These are phyloP conservation scores for Rhododendron kiyosumense DNA, from an alignment of 148 eudicot species.

Conservation along the genomic window DNA sequence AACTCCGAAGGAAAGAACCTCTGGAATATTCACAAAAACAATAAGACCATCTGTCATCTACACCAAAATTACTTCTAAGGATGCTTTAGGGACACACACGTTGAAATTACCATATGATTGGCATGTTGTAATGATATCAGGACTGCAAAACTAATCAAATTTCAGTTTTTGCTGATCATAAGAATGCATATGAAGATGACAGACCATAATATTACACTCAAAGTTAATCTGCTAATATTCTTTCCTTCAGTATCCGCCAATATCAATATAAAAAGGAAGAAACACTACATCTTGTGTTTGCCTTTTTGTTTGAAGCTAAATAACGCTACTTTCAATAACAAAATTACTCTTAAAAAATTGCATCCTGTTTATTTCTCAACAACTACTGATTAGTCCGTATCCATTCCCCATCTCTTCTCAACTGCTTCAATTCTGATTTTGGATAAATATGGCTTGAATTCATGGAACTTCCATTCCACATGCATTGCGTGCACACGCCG, in stretches of 20 bases:
- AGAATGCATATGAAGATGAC: background rate
- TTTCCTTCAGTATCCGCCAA: background rate
- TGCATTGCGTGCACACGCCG: background rate
- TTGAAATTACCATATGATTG: background rate
- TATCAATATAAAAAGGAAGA: background rate
- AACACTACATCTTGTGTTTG: background rate
- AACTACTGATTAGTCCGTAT: background rate
- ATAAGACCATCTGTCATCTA: background rate
- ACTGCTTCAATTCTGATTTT: background rate
- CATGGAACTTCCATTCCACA: background rate
- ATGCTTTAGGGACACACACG: background rate
- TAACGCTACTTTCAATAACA: background rate
- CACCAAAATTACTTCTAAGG: background rate
- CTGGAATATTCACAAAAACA: slow-evolving; percentile 17
- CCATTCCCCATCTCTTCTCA: background rate
- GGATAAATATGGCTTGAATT: background rate
- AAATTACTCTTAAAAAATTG: background rate
- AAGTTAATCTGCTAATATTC: background rate
- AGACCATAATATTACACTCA: background rate
- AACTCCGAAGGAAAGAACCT: slow-evolving; percentile 67
- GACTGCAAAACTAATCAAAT: background rate
- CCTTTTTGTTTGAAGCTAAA: background rate
- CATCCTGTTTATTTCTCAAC: background rate
- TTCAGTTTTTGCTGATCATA: background rate
- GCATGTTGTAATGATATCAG: background rate